A percentile compares a stretch with the other conserved stretches of the same genome.
Evolutionary conservation across 2,329 filamentous ascomycete species (phyloP).

Genomic region (Hymenoscyphus salicellus): DNA sequence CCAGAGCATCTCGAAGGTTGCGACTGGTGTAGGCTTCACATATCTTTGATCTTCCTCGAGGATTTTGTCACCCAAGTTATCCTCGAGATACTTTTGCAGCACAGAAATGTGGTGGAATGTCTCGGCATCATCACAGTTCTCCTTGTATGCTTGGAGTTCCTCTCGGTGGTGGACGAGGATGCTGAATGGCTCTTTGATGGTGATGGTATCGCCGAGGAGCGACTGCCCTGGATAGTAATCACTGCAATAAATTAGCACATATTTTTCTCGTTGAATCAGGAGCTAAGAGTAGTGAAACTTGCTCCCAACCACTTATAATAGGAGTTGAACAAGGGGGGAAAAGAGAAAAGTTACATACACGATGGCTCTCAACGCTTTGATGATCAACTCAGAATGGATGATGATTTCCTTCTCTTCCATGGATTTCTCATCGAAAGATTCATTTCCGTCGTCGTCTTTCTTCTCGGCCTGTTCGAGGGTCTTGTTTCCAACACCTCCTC

Average conservation of each 20-base stretch:
- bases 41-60: conserved; percentile 22
- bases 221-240: conserved; percentile 26
- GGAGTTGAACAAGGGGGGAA: no score
- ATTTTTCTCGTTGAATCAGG: no score
- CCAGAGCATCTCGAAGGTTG: conserved; percentile 28
- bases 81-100: conserved; percentile 24
- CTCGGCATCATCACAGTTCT: conserved; percentile 24
- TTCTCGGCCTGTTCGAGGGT: conserved; percentile 14
- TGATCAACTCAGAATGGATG: conserved; percentile 26
- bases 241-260: no score
- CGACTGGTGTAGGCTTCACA: conserved; percentile 20
- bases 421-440: conserved; percentile 25
- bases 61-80: conserved; percentile 25
- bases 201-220: conserved; percentile 24
- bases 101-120: conserved; percentile 23
- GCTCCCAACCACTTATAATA: no score
- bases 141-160: conserved; percentile 25
- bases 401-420: conserved; percentile 29
- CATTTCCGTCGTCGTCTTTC: conserved; percentile 19
- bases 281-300: no score
- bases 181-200: conserved; percentile 38
- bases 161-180: conserved; percentile 35
- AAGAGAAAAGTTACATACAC: no score
- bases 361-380: conserved; percentile 25
- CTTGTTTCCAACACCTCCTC: conserved; percentile 12